A percentile compares a stretch with the other conserved stretches of the same genome.
Conservation (phyloP, 345 rosid species). For the Corchorus olitorius region DNA sequence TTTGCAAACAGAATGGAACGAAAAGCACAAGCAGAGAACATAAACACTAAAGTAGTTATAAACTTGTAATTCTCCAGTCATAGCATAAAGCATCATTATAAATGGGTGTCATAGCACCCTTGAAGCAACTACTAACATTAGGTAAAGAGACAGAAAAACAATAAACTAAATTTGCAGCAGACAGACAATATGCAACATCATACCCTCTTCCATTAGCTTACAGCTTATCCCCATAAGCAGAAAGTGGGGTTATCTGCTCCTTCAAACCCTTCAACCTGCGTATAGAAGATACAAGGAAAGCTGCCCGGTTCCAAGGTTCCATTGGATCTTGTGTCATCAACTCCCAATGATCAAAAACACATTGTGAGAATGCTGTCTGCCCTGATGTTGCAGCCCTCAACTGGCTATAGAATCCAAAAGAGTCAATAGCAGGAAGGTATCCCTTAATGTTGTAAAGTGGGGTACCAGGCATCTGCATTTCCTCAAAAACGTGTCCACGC, state of each 20-base stretch:
- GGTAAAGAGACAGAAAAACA: not conserved
- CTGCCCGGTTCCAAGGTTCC: slow-evolving; percentile 61
- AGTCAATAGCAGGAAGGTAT: slow-evolving; percentile 61
- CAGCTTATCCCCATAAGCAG: slow-evolving; percentile 78
- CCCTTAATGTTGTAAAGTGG: slow-evolving; percentile 77
- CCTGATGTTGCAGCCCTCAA: slow-evolving; percentile 71
- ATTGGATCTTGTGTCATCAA: slow-evolving; percentile 68
- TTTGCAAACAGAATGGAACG: too few relatives aligned
- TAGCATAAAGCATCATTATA: not conserved
- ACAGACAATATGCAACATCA: not conserved
- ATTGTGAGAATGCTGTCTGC: slow-evolving; percentile 63
- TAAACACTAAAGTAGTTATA: too few relatives aligned
- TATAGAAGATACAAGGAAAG: slow-evolving; percentile 50
- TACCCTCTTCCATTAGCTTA: slow-evolving; percentile 22
- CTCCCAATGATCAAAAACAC: slow-evolving; percentile 73
- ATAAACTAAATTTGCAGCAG: slow-evolving; percentile 4
- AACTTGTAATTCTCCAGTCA: not conserved
- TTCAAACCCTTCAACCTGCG: slow-evolving; percentile 88
- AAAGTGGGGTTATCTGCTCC: slow-evolving; percentile 76
- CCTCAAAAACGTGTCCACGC: slow-evolving; percentile 58
- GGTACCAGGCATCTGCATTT: slow-evolving; percentile 67
- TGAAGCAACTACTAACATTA: not conserved
- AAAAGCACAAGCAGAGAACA: too few relatives aligned
- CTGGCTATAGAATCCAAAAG: slow-evolving; percentile 57
- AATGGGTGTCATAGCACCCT: not conserved